Conservation (phyloP, 148 eudicot genomes). For the Oxyria digyna region DNA sequence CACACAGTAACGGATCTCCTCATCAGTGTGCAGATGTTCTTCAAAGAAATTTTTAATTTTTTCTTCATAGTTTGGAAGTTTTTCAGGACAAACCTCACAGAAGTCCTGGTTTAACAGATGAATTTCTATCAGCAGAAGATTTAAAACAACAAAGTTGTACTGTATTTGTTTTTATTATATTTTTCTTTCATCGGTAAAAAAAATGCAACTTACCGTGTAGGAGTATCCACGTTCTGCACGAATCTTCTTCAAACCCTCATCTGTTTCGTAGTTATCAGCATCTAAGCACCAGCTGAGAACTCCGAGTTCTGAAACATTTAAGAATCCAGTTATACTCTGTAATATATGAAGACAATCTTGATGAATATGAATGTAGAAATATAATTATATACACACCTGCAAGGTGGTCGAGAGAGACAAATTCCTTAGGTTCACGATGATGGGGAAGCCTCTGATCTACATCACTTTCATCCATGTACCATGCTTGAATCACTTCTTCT, state of each 20-base stretch:
- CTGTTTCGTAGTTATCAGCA: slow-evolving; percentile 89
- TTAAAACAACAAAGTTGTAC: background rate
- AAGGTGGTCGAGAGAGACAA: slow-evolving; percentile 64
- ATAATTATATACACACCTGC: slow-evolving; percentile 40
- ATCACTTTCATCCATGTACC: slow-evolving; percentile 93
- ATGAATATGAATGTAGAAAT: background rate
- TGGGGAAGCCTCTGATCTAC: slow-evolving; percentile 94
- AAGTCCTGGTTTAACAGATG: slow-evolving; percentile 37
- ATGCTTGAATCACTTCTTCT: slow-evolving; percentile 85
- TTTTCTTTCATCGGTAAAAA: background rate
- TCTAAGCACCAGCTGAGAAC: slow-evolving; percentile 84
- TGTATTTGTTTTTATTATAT: background rate
- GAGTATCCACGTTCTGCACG: slow-evolving; percentile 85
- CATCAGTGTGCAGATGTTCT: slow-evolving; percentile 97
- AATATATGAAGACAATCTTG: background rate
- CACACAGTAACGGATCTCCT: slow-evolving; percentile 91
- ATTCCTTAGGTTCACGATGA: slow-evolving; percentile 75
- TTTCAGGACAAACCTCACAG: slow-evolving; percentile 79
- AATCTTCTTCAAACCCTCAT: slow-evolving; percentile 76
- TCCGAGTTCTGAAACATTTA: slow-evolving; percentile 50
- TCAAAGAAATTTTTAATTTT: slow-evolving; percentile 81
- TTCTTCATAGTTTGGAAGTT: slow-evolving; percentile 76
- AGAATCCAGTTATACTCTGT: background rate
- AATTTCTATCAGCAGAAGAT: background rate
- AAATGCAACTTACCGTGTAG: slow-evolving; percentile 47